Evolutionary conservation across 1,284 basidiomycete species (phyloP), one percentile per base, ranked within the genome.

Genomic region (Nidula niveotomentosa): DNA sequence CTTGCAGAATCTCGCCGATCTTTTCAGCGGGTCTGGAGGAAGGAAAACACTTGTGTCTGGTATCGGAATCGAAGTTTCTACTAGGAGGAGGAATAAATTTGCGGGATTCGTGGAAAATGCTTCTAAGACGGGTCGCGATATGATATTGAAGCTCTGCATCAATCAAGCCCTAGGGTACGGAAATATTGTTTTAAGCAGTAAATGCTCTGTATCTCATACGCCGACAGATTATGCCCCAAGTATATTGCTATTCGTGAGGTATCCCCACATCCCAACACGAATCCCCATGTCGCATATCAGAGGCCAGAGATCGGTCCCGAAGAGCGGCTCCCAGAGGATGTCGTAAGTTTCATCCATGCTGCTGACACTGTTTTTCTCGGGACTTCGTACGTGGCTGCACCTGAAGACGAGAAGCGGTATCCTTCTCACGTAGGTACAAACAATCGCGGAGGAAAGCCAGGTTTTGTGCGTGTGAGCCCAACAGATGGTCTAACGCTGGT

Each of bases 391-490:
- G 58, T 68, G 3, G 78, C 81, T 1, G 48, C 61, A 2, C 55
- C 61, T 7, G 65, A 69, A 12, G 76, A 80, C 17, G 66, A 63
- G 1, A 51, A 58, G 5, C 62, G 54, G 4, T 78, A 73, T 58
- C 79, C 81, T 0, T 85, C 85, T 1, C 84, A 86, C 60, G 63
- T 85, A 8, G 86, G 84, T 17, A 82, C 82, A 72, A 88, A 88
- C 57, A 80, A 85, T 39, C 81, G 86, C 2, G 84, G 81, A 6
- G 86, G 86, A 0, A 69, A 73, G 43, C 74, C 76, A n/a, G 85
- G 86, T 0, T 86, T 85, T 60, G 69, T 83, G 2, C 81, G 85
- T 13, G 79, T 86, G 5, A 67, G 70, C n/a, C 78, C 76, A 1
- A 76, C 73, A 3, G 80, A 87, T 60, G 76, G 77, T 3, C 72